A percentile compares a stretch with the other conserved stretches of the same genome.
Conservation (phyloP, 2,329 filamentous ascomycete genomes). For the Colletotrichum sp. region DNA sequence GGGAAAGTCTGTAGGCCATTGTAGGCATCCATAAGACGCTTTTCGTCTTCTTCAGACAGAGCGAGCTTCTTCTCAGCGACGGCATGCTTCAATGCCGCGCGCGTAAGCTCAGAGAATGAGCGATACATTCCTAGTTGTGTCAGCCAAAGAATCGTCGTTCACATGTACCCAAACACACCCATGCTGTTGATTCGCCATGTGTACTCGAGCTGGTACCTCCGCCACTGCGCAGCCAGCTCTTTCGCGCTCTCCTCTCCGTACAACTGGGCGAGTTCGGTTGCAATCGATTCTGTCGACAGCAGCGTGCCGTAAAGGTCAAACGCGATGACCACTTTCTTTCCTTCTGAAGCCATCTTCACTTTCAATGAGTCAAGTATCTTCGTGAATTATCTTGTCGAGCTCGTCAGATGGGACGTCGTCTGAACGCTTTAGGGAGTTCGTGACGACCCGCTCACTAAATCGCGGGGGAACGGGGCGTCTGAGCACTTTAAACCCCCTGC, state of each 20-base stretch:
- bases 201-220: slow-evolving; percentile 77
- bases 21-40: slow-evolving; percentile 67
- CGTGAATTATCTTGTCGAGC: not conserved
- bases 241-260: slow-evolving; percentile 64
- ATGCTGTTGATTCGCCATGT: slow-evolving; percentile 80
- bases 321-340: slow-evolving; percentile 57
- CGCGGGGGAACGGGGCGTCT: not conserved
- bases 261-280: slow-evolving; percentile 59
- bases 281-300: slow-evolving; percentile 74
- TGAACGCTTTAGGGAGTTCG: not conserved
- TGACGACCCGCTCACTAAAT: not conserved
- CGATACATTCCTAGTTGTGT: slow-evolving; percentile 59
- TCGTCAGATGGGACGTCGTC: not conserved
- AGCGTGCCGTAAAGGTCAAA: slow-evolving; percentile 81
- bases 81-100: slow-evolving; percentile 65
- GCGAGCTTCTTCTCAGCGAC: slow-evolving; percentile 59
- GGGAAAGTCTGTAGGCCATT: slow-evolving; percentile 68
- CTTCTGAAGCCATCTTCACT: not conserved
- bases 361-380: too few species aligned
- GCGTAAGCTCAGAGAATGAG: slow-evolving; percentile 68
- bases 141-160: not conserved
- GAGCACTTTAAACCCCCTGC: not conserved
- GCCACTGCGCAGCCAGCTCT: slow-evolving; percentile 65
- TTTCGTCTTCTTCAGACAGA: slow-evolving; percentile 47
- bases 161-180: slow-evolving; percentile 52